phyloP scores from a whole-genome alignment of 179 eudicot species.

The Gypsophila paniculata region DNA sequence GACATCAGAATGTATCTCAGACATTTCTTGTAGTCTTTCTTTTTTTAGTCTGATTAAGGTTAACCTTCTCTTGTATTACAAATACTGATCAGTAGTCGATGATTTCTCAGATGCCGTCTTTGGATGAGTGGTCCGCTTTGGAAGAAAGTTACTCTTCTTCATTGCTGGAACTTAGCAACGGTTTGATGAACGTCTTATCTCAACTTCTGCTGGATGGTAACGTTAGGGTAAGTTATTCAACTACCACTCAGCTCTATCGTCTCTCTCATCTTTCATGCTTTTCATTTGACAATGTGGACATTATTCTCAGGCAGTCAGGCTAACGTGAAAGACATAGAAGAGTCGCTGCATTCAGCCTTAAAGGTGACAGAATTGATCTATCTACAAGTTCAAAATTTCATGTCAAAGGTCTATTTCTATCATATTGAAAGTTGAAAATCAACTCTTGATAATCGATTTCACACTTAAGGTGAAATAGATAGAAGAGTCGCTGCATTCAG shows the following conservation, averaged over 20 bases:
- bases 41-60: not conserved
- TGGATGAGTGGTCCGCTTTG: constrained; percentile 67
- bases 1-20: not conserved
- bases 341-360: constrained; percentile 50
- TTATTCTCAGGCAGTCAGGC: constrained; percentile 52
- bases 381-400: constrained; percentile 40
- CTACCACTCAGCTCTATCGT: not conserved
- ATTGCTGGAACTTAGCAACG: constrained; percentile 41
- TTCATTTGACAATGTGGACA: constrained; percentile 2
- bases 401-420: constrained; percentile 44
- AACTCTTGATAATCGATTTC: not conserved
- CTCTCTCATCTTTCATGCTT: constrained; percentile 2
- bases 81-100: not conserved
- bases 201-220: constrained; percentile 63
- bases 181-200: constrained; percentile 50
- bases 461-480: constrained; percentile 45
- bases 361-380: constrained; percentile 51
- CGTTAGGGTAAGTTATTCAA: constrained; percentile 43
- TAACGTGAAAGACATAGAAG: constrained; percentile 45
- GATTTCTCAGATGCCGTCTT: constrained; percentile 49
- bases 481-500: constrained; percentile 49
- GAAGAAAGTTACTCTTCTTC: constrained; percentile 58
- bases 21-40: not conserved
- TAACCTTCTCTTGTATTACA: not conserved
- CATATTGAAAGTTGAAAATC: not conserved